Percentiles rank a stretch among this genome's conserved stretches.
These are phyloP conservation scores for Microcyclosporella mali DNA, from an alignment of 2,329 filamentous ascomycete genomes.

Conservation along the genomic window DNA sequence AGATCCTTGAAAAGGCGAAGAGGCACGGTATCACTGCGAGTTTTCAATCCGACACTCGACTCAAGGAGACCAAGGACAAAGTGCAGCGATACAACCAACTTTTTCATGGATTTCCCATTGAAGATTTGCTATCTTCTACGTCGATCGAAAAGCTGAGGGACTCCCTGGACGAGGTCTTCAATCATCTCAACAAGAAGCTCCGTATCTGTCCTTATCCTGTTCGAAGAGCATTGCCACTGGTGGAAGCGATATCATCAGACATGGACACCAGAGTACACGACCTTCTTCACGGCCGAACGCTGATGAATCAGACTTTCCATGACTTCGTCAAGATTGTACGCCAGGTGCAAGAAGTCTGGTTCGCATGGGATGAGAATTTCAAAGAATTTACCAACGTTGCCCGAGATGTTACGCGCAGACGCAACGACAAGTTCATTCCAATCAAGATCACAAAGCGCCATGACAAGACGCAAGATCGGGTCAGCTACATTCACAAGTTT, in stretches of 20 bases:
- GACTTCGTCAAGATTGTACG: slow-evolving; percentile 85
- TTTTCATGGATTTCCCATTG: slow-evolving; percentile 95
- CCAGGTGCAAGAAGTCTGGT: slow-evolving; percentile 78
- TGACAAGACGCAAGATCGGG: slow-evolving; percentile 76
- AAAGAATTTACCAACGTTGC: slow-evolving; percentile 98
- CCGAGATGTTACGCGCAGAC: slow-evolving; percentile 83
- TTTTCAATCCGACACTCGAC: slow-evolving; percentile 88
- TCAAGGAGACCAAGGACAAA: slow-evolving; percentile 92
- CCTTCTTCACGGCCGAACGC: slow-evolving; percentile 73
- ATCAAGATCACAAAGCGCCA: slow-evolving; percentile 93
- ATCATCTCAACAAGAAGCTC: slow-evolving; percentile 94
- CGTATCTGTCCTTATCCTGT: slow-evolving; percentile 95
- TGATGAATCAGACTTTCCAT: slow-evolving; percentile 86
- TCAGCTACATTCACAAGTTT: slow-evolving; percentile 93
- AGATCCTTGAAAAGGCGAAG: slow-evolving; percentile 94
- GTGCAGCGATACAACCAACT: slow-evolving; percentile 98
- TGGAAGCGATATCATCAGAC: slow-evolving; percentile 92
- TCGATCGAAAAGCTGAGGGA: slow-evolving; percentile 84
- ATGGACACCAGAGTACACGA: slow-evolving; percentile 80
- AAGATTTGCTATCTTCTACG: slow-evolving; percentile 88
- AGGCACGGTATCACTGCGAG: slow-evolving; percentile 96
- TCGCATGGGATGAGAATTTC: slow-evolving; percentile 87
- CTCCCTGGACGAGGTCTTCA: slow-evolving; percentile 82
- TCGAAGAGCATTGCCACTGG: slow-evolving; percentile 81
- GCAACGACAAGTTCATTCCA: slow-evolving; percentile 96